phyloP scores from a whole-genome alignment of 495 filamentous ascomycete species.

The Aspergillus haitiensis region DNA sequence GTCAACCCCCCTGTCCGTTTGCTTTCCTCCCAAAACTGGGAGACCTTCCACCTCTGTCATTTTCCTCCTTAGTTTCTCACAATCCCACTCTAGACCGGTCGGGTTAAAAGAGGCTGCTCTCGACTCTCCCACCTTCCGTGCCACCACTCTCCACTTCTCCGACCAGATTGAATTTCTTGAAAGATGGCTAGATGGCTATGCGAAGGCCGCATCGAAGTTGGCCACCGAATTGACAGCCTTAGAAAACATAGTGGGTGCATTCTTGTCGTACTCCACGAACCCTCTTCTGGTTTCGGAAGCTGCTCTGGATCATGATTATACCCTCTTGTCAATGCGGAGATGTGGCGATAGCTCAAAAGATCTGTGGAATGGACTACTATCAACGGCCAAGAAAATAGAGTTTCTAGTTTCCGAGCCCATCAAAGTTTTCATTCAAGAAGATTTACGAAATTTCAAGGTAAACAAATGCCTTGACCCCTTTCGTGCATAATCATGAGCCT shows the following conservation, averaged over 20 bases:
- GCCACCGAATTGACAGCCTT: slow-evolving; percentile 68
- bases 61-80: slow-evolving; percentile 20
- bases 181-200: slow-evolving; percentile 88
- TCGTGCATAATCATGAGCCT: background rate
- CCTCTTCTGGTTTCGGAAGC: slow-evolving; percentile 73
- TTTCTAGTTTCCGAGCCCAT: slow-evolving; percentile 77
- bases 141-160: slow-evolving; percentile 80
- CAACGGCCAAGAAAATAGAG: slow-evolving; percentile 72
- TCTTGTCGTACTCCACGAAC: slow-evolving; percentile 68
- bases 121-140: slow-evolving; percentile 93
- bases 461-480: background rate
- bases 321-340: slow-evolving; percentile 77
- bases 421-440: slow-evolving; percentile 67
- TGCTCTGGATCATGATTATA: slow-evolving; percentile 93
- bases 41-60: background rate
- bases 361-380: slow-evolving; percentile 77
- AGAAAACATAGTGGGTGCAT: slow-evolving; percentile 68
- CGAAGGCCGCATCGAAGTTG: slow-evolving; percentile 75
- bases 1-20: slow-evolving; percentile 16
- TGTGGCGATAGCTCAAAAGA: slow-evolving; percentile 83
- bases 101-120: slow-evolving; percentile 89
- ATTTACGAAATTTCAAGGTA: slow-evolving; percentile 67
- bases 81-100: slow-evolving; percentile 62
- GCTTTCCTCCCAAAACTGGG: background rate
- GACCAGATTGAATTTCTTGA: slow-evolving; percentile 92